These are phyloP conservation scores for Lachancea dasiensis DNA, from an alignment of 805 yeast species.

Conservation along the genomic window DNA sequence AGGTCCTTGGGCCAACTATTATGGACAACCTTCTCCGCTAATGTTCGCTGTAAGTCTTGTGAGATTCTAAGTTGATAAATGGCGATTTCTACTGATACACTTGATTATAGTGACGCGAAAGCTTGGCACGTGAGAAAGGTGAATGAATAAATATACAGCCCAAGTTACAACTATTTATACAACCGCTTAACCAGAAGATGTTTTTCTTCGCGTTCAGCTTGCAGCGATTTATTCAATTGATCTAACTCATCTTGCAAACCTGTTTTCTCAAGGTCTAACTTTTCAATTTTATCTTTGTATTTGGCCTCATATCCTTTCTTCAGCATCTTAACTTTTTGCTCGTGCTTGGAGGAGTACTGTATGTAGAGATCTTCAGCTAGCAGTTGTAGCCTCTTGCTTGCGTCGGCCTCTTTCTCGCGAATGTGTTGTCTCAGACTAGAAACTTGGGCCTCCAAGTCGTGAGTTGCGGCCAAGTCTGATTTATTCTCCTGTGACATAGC, in stretches of 20 bases:
- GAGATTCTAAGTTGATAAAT: no score
- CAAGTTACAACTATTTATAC: slow-evolving; percentile 33
- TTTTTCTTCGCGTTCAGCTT: slow-evolving; percentile 52
- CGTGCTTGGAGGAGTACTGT: slow-evolving; percentile 74
- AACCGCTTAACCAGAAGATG: slow-evolving; percentile 48
- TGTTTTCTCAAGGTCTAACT: slow-evolving; percentile 39
- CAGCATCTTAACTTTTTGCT: slow-evolving; percentile 57
- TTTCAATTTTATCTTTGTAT: slow-evolving; percentile 42
- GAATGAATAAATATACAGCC: background rate
- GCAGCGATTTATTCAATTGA: slow-evolving; percentile 42
- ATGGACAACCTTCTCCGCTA: no score
- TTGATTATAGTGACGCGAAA: background rate
- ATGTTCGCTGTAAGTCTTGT: no score
- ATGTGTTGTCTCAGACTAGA: slow-evolving; percentile 33
- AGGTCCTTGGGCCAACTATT: no score
- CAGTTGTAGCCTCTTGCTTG: slow-evolving; percentile 51
- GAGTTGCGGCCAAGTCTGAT: slow-evolving; percentile 8
- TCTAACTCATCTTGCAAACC: slow-evolving; percentile 47
- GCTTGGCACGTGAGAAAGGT: background rate
- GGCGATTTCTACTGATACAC: no score
- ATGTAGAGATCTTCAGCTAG: slow-evolving; percentile 65
- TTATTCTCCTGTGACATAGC: background rate
- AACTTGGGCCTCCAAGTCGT: slow-evolving; percentile 12
- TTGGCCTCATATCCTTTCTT: slow-evolving; percentile 54
- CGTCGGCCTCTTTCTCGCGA: slow-evolving; percentile 38